phyloP scores from a whole-genome alignment of 2,329 filamentous ascomycete species.

The Periconia sp. region DNA sequence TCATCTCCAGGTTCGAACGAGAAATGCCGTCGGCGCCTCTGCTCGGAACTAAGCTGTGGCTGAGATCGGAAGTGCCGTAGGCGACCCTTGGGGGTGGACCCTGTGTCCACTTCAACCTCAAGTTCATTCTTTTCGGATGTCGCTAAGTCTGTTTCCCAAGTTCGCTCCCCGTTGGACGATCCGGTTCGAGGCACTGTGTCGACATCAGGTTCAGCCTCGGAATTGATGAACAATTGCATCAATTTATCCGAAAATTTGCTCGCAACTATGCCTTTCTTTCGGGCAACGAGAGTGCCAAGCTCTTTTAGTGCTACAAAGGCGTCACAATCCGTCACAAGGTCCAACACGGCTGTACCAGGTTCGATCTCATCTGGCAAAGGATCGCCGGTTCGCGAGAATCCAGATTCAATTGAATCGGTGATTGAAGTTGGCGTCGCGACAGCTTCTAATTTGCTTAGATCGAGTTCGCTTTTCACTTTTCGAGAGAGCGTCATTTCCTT shows the following conservation, averaged over 20 bases:
- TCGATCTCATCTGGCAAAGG: slow-evolving; percentile 35
- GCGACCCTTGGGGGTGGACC: slow-evolving; percentile 4
- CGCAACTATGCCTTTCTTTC: slow-evolving; percentile 41
- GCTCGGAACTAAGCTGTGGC: slow-evolving; percentile 22
- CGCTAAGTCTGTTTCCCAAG: too few species aligned
- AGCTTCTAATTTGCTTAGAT: slow-evolving; percentile 20
- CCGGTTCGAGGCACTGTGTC: too few species aligned
- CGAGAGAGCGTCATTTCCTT: slow-evolving; percentile 26
- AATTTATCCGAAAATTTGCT: slow-evolving; percentile 41
- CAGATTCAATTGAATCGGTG: slow-evolving; percentile 29
- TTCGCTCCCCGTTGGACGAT: too few species aligned
- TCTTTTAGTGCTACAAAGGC: slow-evolving; percentile 41
- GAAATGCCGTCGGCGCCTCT: slow-evolving; percentile 43
- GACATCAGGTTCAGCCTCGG: too few species aligned
- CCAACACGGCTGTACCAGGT: slow-evolving; percentile 4
- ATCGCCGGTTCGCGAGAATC: slow-evolving; percentile 42
- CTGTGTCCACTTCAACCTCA: too few species aligned
- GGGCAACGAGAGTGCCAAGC: slow-evolving; percentile 42
- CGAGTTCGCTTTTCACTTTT: slow-evolving; percentile 38
- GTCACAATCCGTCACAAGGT: slow-evolving; percentile 32
- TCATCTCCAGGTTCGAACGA: slow-evolving; percentile 54
- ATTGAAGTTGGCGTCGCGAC: slow-evolving; percentile 7
- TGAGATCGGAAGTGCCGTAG: slow-evolving; percentile 23
- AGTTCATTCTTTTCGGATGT: too few species aligned
- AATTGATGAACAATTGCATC: slow-evolving; percentile 43